Evolutionary conservation across 225 moss, liverwort and hornwort genomes (phyloP), one percentile per base, ranked within the genome.

Genomic region (Marchantia paleacea): DNA sequence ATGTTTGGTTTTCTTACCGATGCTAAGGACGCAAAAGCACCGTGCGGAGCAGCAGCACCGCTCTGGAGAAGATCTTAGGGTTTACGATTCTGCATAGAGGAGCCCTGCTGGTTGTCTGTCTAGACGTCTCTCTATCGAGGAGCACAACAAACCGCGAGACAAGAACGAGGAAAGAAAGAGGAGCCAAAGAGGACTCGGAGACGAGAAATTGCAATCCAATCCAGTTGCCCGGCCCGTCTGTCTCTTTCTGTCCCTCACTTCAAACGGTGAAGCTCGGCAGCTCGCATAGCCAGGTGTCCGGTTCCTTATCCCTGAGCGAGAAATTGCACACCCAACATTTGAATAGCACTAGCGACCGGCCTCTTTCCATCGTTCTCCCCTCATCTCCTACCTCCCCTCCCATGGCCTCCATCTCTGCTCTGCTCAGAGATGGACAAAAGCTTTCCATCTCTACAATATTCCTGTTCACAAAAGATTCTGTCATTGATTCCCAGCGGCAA

Each of bases 261-360:
- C 9, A 29, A 30, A 67, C 52, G 53, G 10, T 14, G 74, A 26
- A 13, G 52, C 53, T 24, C 24, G 30, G 47, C 47, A 76, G 18
- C 10, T 60, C 76, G 60, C 76, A 62, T 61, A 55, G 60, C 76
- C 76, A 76, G 76, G 76, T 76, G 76, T 53, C 76, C 58, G 16
- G 20, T 39, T 60, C 76, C 76, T 76, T 76, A 76, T 76, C 76
- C 60, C 75, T 61, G 75, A 58, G 75, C 39, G 60, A 30, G 57
- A 61, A 18, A 61, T 29, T 76, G 60, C 24, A 76, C 76, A n/a
- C 76, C 60, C 76, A 76, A 76, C 76, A 76, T 60, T 76, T 61
- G 60, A 76, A 76, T 54, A 24, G 22, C 26, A 52, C 2, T 39
- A 74, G 26, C 54, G 13, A n/a, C 12, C 70, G 49, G 69, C 39